Base-by-base conservation (phyloP, 73 alveolate genomes). In the Stentor coeruleus region DNA sequence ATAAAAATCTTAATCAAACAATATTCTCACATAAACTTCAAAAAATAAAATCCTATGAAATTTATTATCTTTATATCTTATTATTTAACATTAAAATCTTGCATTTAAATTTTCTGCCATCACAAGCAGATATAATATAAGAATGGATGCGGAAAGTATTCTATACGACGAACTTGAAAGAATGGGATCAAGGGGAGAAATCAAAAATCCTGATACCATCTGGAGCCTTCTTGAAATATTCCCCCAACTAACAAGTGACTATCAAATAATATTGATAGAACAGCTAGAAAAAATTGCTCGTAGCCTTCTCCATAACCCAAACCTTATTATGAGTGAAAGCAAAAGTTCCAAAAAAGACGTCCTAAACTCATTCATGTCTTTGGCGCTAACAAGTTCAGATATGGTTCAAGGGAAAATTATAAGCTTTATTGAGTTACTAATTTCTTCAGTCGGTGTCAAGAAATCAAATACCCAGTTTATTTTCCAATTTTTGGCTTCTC, bases 271-370 rank as follows among this genome's bases (percentile, higher is more conserved):
- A 20, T 11, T 66, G 15, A 66, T 66, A 37, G 79, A 66, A 26
- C 79, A 66, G 37, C 15, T 66, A 26, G n/a, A 20, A 31, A 31
- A 66, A 20, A 66, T 66, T 33, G 79, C 79, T 26, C 79, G 79
- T 20, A 28, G 79, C 39, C 11, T 20, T 20, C 39, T 20, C 20
- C 37, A 66, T 31, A 66, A 66, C 39, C 79, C 79, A 33, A 20
- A 20, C 79, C 37, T 66, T 20, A 26, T 66, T 20, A 20, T 66
- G 37, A 28, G 49, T 26, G 2, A 14, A 66, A 20, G 40, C 11
- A 20, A 11, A 31, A 0, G 79, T 20, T 14, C 49, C 79, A 66
- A 33, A 20, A 26, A 66, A 66, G n/a, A 66, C 37, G n/a, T 66
- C 11, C 79, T 66, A 20, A 66, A 66, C 79, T 28, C n/a, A 28